A percentile compares a stretch with the other conserved stretches of the same genome.
Conservation (phyloP, 345 rosid genomes). For the Corchorus capsularis region DNA sequence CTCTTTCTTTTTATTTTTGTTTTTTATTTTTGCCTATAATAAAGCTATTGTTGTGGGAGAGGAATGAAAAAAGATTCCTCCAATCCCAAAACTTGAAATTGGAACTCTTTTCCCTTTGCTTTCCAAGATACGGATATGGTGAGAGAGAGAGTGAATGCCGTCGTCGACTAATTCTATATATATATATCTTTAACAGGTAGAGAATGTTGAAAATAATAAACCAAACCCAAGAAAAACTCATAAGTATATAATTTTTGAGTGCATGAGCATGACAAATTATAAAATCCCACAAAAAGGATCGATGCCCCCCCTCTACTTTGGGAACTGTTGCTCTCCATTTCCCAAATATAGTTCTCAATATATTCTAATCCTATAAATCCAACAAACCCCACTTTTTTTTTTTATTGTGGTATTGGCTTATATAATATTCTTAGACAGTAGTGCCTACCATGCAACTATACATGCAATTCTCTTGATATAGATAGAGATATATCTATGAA, state of each 20-base stretch:
- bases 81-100: conserved; percentile 79
- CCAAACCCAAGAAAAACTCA: not conserved
- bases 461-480: not conserved
- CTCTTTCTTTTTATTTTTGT: conserved; percentile 14
- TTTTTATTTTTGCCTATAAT: conserved; percentile 26
- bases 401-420: not conserved
- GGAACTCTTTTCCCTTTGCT: conserved; percentile 37
- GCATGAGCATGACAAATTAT: not conserved
- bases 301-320: conserved; percentile 31
- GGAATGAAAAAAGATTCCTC: conserved; percentile 54
- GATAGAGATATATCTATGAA: not conserved
- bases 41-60: conserved; percentile 28
- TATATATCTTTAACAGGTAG: conserved; percentile 12
- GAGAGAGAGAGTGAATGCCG: conserved; percentile 39
- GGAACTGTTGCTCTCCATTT: conserved; percentile 48
- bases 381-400: conserved; percentile 20
- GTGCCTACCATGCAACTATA: conserved; percentile 19
- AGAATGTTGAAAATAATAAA: conserved; percentile 42
- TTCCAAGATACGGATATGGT: conserved; percentile 50
- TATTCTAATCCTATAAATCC: conserved; percentile 8
- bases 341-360: conserved; percentile 23
- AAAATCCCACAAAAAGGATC: not conserved
- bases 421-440: conserved; percentile 5
- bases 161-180: conserved; percentile 23
- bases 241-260: not conserved